Conservation (phyloP, 1,284 basidiomycete species). For the Tilletia walkeri region DNA sequence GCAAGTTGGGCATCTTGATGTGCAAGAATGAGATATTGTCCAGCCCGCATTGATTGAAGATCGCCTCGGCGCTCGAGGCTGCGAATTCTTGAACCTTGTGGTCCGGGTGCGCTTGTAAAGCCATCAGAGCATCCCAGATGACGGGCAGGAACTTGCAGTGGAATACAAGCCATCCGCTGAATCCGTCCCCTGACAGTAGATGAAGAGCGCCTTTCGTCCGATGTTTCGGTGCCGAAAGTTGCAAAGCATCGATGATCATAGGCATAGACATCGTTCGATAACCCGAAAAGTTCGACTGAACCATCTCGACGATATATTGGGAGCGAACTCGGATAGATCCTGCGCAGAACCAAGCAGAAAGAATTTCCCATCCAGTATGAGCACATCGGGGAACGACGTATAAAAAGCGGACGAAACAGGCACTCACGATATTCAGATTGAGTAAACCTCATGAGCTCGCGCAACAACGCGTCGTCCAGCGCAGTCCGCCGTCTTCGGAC, state of each 20-base stretch:
- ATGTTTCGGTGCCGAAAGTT: neutral
- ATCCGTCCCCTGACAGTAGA: neutral
- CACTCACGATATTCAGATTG: constrained; percentile 58
- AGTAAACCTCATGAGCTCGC: constrained; percentile 76
- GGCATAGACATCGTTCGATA: constrained; percentile 3
- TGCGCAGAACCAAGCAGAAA: constrained; percentile 61
- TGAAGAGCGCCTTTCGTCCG: neutral
- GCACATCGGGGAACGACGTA: too few species aligned
- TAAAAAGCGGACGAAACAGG: constrained; percentile 55
- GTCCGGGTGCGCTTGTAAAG: neutral
- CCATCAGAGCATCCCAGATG: neutral
- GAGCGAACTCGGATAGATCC: constrained; percentile 32
- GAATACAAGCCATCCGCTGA: neutral
- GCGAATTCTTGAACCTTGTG: constrained; percentile 2
- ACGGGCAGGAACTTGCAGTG: neutral
- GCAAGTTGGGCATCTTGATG: constrained; percentile 73
- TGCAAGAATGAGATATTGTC: constrained; percentile 68
- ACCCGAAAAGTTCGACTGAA: neutral
- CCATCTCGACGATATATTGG: neutral
- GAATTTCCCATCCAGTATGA: constrained; percentile 46
- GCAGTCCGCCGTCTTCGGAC: constrained; percentile 76
- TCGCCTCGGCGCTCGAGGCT: neutral
- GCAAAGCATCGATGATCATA: neutral
- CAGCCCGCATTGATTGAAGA: neutral
- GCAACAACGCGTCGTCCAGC: constrained; percentile 77